Evolutionary conservation across 2,329 filamentous ascomycete genomes (phyloP), one percentile per base, ranked within the genome.

Genomic region (Bisporella sp.): DNA sequence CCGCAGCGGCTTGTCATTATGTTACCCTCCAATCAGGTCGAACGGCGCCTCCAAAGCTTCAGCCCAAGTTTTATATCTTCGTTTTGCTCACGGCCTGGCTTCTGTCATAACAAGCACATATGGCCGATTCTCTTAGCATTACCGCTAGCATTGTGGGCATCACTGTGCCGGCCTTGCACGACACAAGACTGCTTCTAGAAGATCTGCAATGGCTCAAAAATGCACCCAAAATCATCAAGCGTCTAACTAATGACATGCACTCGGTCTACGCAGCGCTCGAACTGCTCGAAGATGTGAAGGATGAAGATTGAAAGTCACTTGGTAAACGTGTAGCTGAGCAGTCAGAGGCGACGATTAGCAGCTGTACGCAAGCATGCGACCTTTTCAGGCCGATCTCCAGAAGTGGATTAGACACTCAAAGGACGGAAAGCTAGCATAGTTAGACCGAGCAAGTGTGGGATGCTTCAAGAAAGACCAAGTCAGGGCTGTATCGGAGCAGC

Each of bases 401-500:
- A 54, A 54, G 44, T 67, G 63, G 65, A 67, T 64, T 31, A 60
- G 60, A 56, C 63, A 66, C 49, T 66, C 61, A 41, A 45, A 59
- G 50, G 60, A 63, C 48, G 59, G 63, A 43, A 67, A 59, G 46
- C 55, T 68, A 30, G 51, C 60, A 51, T 66, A 55, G 61, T 57
- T 54, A 51, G 65, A 66, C 54, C 58, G 61, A 56, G 57, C 60
- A 55, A 66, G 54, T 47, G 62, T 68, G 29, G 65, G 66, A 52
- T 60, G 67, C 57, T 63, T 68, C 54, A 68, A 64, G 59, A 53
- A 67, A 54, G 54, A 56, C 45, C 55, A 66, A 54, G 54, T 64
- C 28, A 66, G 62, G 55, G 61, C 64, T 42, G 65, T 66, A 53
- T 66, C 63, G 30, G 60, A 64, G 52, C 63, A 66, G 57, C 62